Base-by-base conservation (phyloP, 495 filamentous ascomycete genomes). In the Penicillium odoratum region DNA sequence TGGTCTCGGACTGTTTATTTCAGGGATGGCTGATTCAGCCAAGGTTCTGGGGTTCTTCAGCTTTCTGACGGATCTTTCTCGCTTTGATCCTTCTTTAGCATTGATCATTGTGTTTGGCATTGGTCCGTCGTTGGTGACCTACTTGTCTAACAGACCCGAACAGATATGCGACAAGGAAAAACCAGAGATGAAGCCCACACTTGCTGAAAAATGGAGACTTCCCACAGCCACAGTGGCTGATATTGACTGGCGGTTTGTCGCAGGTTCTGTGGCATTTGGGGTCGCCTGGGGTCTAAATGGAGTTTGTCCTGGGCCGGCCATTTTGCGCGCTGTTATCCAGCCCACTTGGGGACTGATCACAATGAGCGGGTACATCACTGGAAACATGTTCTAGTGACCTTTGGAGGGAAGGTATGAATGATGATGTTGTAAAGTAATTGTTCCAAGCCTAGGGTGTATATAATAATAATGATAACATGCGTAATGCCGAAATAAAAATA, bases 31-130 rank as follows among this genome's bases (percentile, higher is more conserved):
- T 0, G 69, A 79, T 45, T 72, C 83, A 2, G 59, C 68, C 2
- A 86, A 85, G 59, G 78, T 85, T 1, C 58, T 82, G 16, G 61
- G 77, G 1, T 86, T 86, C 67, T 80, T 84, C 28, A 74, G 78
- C 16, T 69, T 85, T 50, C 51, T 69, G 30, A 74, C 74, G 0
- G 73, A 78, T 31, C 53, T 66, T 0, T 66, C 70, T 38, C 70
- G 67, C 2, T 84, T 78, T 58, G 83, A 86, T 63, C 83, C 83
- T 0, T 83, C 79, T 4, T 66, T 85, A 51, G 71, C 68, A 1
- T 55, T 82, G 48, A 61, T 86, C 0, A 73, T 84, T 5, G 44
- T 83, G 9, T 82, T 82, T 57, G 83, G 75, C 1, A 71, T 84
- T 11, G 69, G 71, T 9, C 80, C 79, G 9, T 78, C 74, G 3